Evolutionary conservation across 208 protist species (phyloP).

Genomic region (Herpetomonas samuelpessoai): DNA sequence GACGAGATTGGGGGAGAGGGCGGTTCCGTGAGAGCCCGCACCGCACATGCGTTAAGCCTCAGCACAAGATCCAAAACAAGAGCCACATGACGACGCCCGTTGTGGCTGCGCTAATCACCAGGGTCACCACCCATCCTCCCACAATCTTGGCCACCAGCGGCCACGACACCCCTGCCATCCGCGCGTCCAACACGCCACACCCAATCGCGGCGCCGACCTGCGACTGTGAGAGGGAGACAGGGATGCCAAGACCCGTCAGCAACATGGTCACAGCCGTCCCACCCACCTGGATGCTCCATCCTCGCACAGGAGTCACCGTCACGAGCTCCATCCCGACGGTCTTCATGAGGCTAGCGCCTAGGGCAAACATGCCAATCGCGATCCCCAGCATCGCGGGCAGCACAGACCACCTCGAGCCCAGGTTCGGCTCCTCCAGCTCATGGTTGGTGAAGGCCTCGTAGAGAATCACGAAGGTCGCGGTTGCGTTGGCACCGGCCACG

Average conservation of each 20-base stretch:
- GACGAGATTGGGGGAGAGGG: too few species aligned
- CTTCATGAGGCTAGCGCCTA: constrained; percentile 78
- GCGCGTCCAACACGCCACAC: constrained; percentile 71
- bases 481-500: constrained; percentile 82
- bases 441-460: constrained; percentile 76
- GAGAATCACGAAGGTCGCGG: constrained; percentile 71
- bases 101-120: constrained; percentile 65
- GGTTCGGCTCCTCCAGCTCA: constrained; percentile 39
- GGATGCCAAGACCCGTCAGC: constrained; percentile 76
- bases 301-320: constrained; percentile 76
- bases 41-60: too few species aligned
- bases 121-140: constrained; percentile 70
- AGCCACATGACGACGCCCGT: constrained; percentile 52
- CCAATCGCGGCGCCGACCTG: constrained; percentile 78
- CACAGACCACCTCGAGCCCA: constrained; percentile 66
- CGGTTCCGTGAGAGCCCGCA: too few species aligned
- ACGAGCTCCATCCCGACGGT: constrained; percentile 83
- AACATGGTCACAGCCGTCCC: constrained; percentile 81
- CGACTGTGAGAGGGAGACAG: constrained; percentile 78
- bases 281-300: constrained; percentile 82
- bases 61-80: constrained; percentile 35
- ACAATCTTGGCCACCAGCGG: constrained; percentile 66
- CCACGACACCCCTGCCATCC: constrained; percentile 62
- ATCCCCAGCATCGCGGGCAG: constrained; percentile 81
- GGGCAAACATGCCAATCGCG: constrained; percentile 77